phyloP scores from a whole-genome alignment of 2,329 filamentous ascomycete genomes.

The Cladosporium sp. region DNA sequence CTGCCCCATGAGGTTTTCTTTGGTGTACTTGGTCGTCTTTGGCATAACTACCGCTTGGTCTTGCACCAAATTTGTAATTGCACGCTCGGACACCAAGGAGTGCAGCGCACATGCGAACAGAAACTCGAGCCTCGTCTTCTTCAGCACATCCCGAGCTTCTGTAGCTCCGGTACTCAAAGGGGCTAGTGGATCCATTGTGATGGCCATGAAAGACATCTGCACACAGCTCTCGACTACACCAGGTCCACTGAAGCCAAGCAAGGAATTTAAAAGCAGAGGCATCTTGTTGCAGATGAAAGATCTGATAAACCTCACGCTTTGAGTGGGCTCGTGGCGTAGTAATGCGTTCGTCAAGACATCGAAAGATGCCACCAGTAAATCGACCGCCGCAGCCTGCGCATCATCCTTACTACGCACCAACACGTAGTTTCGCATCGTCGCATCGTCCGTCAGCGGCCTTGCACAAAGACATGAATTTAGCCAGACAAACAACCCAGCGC shows the following conservation, averaged over 20 bases:
- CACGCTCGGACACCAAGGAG: constrained; percentile 71
- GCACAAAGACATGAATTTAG: constrained; percentile 77
- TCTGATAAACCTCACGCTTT: constrained; percentile 67
- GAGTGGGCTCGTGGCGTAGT: constrained; percentile 60
- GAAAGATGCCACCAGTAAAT: constrained; percentile 83
- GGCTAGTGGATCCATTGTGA: constrained; percentile 64
- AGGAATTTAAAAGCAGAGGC: constrained; percentile 56
- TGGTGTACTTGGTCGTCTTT: constrained; percentile 67
- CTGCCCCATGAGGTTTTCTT: constrained; percentile 72
- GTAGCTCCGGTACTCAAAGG: constrained; percentile 58
- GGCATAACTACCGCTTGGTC: constrained; percentile 76
- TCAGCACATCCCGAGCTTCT: constrained; percentile 53
- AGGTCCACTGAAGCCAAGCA: constrained; percentile 56
- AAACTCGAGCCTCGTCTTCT: constrained; percentile 74
- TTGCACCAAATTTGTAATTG: constrained; percentile 76
- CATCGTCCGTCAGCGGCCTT: constrained; percentile 78
- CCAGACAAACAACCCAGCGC: constrained; percentile 80
- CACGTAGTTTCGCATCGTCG: constrained; percentile 71
- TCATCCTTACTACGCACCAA: constrained; percentile 84
- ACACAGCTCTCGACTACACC: constrained; percentile 61
- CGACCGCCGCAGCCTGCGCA: constrained; percentile 69
- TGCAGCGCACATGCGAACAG: constrained; percentile 88
- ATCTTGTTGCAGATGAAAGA: constrained; percentile 80
- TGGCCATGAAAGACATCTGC: constrained; percentile 59
- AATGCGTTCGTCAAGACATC: constrained; percentile 85